Evolutionary conservation across 805 yeast genomes (phyloP), one percentile per base, ranked within the genome.

Genomic region (Pichia cephalocereana): DNA sequence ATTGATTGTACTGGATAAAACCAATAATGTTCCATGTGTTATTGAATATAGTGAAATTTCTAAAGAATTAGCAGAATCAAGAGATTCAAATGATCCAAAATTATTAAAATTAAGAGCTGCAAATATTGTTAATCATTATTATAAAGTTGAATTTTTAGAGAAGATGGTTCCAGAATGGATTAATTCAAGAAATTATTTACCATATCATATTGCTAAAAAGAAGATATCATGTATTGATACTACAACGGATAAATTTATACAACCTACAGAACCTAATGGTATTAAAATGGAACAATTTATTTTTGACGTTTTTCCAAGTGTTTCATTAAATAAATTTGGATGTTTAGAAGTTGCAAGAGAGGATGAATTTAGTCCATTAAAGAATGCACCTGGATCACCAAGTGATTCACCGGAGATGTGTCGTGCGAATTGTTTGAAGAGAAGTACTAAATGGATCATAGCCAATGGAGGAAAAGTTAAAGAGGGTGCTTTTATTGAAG

Each of bases 71-170:
- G 83, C 91, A 23, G 79, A 78, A 58, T 46, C 45, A 17, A 80
- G 78, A 51, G 67, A 67, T 28, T 93, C 84, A 53, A 74, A 75
- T 1, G 64, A 73, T 27, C 84, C 82, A 17, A 70, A 82, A 52
- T 73, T 93, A 50, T 38, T 55, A 18, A 76, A 76, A 54, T 76
- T 88, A 57, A 77, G 98, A 57, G 96, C 98, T 5, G 99, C 96
- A 27, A 93, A 93, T 67, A 93, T 93, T 54, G 99, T 93, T 47
- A 93, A 93, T 64, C 99, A 93, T 67, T 93, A 90, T 67, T 93
- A 91, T 67, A 82, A 90, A 5, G 86, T 86, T 42, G 83, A 76
- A n/a, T 77, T 89, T 58, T 70, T 93, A 58, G 65, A 68, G 28
- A 54, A 68, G 32, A 71, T 71, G 67, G 71, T 89, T 51, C 82